Base-by-base conservation (phyloP, 768 basidiomycete genomes). In the Tephrocybe sp. region DNA sequence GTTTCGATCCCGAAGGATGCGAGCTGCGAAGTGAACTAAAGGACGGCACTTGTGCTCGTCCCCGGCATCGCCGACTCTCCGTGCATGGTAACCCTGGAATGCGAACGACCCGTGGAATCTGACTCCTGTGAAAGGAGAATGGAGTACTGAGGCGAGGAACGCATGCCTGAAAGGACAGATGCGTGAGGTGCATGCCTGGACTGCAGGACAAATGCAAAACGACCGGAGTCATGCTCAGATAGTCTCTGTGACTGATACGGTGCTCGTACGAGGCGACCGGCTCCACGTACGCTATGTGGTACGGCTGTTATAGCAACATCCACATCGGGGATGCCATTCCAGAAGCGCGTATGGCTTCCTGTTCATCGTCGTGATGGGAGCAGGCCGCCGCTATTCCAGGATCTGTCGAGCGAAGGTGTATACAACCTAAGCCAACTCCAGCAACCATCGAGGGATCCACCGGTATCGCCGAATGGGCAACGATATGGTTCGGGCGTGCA, bases 21-120 rank as follows among this genome's bases (percentile, higher is more conserved):
- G 77, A 71, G 78, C 81, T 74, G 77, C 82, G 78, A 83, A 84
- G 79, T 82, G 78, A 72, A 80, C 83, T 84, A 56, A 84, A 84
- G 79, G 73, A 74, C 72, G 62, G 59, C 55, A 46, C 49, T 24
- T 36, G 50, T 49, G 38, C 52, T 45, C 35, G 44, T n/a, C 28
- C 41, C 34, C 11, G 24, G 41, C 11, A 30, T 45, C 36, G 27
- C 46, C 45, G 18, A 39, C 58, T 52, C 55, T 51, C 49, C 58
- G 55, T 56, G 41, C 55, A 52, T 49, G 47, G 54, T 28, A 24
- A 48, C 51, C 47, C 50, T 49, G 47, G 28, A 52, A 25, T 35
- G 40, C 18, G 3, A 8, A 26, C 39, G 13, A 31, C 31, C 7
- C 37, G 35, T 47, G 44, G 28, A 32, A 40, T 34, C 25, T 21